Base-by-base conservation (phyloP, 2,329 filamentous ascomycete species). In the Hypoxylon sp. region DNA sequence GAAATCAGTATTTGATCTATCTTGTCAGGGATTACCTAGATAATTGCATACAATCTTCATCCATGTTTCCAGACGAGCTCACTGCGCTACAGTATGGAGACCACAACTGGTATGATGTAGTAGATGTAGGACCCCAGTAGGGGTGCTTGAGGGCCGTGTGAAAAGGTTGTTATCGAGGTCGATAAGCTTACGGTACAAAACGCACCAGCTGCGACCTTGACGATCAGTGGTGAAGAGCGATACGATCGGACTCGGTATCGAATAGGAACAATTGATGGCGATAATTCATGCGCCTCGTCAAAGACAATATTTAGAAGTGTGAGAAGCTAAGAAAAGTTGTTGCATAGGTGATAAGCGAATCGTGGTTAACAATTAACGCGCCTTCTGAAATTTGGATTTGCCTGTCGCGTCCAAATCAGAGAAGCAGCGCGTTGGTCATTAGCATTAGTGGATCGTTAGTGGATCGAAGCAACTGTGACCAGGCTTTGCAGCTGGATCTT, bases 31-130 rank as follows among this genome's bases (percentile, higher is more conserved):
- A 42, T 23, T 31, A 45, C 6, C 29, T 9, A 7, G 13, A 27
- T 36, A 52, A 5, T 43, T 15, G 56, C 62, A 16, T 60, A 67
- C 65, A 67, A 23, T 67, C 64, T 8, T 67, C 65, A 34, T 65
- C 65, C 65, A 67, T 68, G 26, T 46, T 61, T 37, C 19, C 20
- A 32, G 34, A 29, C 23, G 7, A 32, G 32, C 30, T 21, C 32
- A 17, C n/a, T n/a, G n/a, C n/a, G n/a, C n/a, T n/a, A n/a, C n/a
- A n/a, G n/a, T n/a, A n/a, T n/a, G n/a, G n/a, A n/a, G n/a, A n/a
- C n/a, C n/a, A n/a, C n/a, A n/a, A n/a, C n/a, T n/a, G n/a, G n/a
- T n/a, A n/a, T n/a, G n/a, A n/a, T n/a, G n/a, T n/a, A n/a, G n/a
- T n/a, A n/a, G n/a, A n/a, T n/a, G n/a, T n/a, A n/a, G n/a, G n/a